Evolutionary conservation across 805 yeast species (phyloP), one percentile per base, ranked within the genome.

Genomic region (Monosporozyma siamensis): DNA sequence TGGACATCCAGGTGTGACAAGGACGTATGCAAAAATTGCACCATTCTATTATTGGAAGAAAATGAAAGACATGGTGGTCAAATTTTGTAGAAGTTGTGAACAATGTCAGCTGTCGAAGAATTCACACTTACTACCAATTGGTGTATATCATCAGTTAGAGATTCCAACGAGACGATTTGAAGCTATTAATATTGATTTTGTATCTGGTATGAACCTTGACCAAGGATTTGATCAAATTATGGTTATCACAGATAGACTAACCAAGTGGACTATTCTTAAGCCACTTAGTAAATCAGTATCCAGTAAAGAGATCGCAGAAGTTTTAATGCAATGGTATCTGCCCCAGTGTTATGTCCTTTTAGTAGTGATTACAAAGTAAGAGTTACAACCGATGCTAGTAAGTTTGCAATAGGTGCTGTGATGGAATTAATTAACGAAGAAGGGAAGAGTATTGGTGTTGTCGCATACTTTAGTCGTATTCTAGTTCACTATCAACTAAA

Each of bases 371-470:
- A 24, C 5, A 26, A 34, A 7, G 14, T 40, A 4, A n/a, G 24
- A 4, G 17, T 34, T n/a, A 34, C 39, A 12, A 40, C 39, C 3
- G 43, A 40, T 25, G 39, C 43, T 25, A 34, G 25, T 26, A 32
- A 34, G 3, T 8, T 12, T 6, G 23, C 24, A 1, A 26, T 40
- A 2, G 42, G 42, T 24, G 21, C 34, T 2, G 18, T 20, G 2
- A 15, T 38, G 4, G 34, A 26, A 38, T 12, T 26, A 21, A n/a
- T 20, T n/a, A 22, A 39, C 7, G 34, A 39, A 8, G 22, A 30
- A n/a, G 29, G 20, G 11, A 29, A 9, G 6, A 2, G 29, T 6
- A 3, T 14, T 6, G 36, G 36, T 30, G 35, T 39, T 3, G 41
- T 38, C 3, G 32, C 25, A 3, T 38, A 38, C 15, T 4, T 39